Evolutionary conservation across 1,284 basidiomycete genomes (phyloP).

Genomic region (Peniophora sp.): DNA sequence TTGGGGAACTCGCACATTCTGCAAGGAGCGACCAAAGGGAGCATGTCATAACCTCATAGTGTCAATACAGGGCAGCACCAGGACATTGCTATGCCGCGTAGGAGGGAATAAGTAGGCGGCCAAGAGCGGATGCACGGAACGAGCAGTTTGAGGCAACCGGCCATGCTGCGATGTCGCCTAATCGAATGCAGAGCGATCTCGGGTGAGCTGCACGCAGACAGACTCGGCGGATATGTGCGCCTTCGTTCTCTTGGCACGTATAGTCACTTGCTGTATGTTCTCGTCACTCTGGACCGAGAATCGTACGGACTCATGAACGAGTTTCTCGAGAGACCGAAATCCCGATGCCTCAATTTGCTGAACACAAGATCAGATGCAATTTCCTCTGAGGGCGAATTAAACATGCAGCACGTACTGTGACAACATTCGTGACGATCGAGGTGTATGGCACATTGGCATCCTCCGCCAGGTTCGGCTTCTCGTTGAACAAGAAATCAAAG

Average conservation of each 20-base stretch:
- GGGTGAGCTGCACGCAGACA: conserved; percentile 7
- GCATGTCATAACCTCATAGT: too few species aligned
- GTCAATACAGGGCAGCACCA: too few species aligned
- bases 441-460: conserved; percentile 7
- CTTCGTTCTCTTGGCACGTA: conserved; percentile 5
- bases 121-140: background rate
- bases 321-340: conserved; percentile 6
- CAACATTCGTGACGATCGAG: conserved; percentile 6
- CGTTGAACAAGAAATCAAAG: conserved; percentile 9
- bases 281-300: conserved; percentile 3
- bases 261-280: conserved; percentile 6
- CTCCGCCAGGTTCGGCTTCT: conserved; percentile 2
- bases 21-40: too few species aligned
- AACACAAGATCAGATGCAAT: background rate
- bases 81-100: too few species aligned
- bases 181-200: conserved; percentile 4
- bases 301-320: conserved; percentile 8
- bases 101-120: too few species aligned
- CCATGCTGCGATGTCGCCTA: background rate
- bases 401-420: conserved; percentile 7
- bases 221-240: conserved; percentile 1
- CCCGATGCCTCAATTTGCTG: conserved; percentile 6
- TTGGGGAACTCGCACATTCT: too few species aligned
- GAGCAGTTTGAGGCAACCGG: background rate
- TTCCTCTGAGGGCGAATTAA: background rate